Evolutionary conservation across 495 filamentous ascomycete genomes (phyloP), one percentile per base, ranked within the genome.

Genomic region (Trypethelium eluteriae): DNA sequence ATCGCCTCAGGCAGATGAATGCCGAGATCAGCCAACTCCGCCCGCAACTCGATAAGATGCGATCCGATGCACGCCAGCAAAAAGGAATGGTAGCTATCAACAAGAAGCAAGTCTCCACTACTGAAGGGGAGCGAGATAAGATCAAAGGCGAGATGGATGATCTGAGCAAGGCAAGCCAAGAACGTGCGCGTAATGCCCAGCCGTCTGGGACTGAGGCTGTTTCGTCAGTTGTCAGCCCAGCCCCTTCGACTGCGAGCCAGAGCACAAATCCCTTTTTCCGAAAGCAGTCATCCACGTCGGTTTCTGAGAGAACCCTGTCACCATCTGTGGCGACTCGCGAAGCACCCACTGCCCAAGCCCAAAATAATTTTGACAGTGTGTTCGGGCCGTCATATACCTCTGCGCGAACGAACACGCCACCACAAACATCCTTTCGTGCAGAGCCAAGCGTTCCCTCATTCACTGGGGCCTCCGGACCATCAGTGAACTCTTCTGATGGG

Each of bases 51-150:
- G 94, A 98, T 70, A 96, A 96, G 79, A 81, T 95, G 64, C 88
- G 90, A 73, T 89, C 86, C 11, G 90, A 94, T 69, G 90, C 92
- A 47, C 86, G 94, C 32, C 94, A 96, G 74, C 92, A 97, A 77
- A 96, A 95, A 76, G 94, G 94, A 10, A 77, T 96, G 53, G 94
- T 95, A 56, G 91, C 95, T 3, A 98, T 98, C 77, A 96, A 95
- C 79, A 97, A 95, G 79, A 98, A 98, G 79, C 94, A 98, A 78
- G 81, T 97, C 61, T 83, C 89, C 44, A 96, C 93, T 1, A 88
- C 87, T 67, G 95, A 98, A 76, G 84, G 81, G 39, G 94, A 98
- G 72, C 83, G 88, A 16, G 93, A 96, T 50, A 93, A 89, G 76
- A 74, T 94, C 47, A 91, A 92, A 77, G 77, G 76, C 7, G 92